Percentiles rank a stretch among this genome's conserved stretches.
These are phyloP conservation scores for Rossbeevera mucosa DNA, from an alignment of 768 basidiomycete species.

Conservation along the genomic window DNA sequence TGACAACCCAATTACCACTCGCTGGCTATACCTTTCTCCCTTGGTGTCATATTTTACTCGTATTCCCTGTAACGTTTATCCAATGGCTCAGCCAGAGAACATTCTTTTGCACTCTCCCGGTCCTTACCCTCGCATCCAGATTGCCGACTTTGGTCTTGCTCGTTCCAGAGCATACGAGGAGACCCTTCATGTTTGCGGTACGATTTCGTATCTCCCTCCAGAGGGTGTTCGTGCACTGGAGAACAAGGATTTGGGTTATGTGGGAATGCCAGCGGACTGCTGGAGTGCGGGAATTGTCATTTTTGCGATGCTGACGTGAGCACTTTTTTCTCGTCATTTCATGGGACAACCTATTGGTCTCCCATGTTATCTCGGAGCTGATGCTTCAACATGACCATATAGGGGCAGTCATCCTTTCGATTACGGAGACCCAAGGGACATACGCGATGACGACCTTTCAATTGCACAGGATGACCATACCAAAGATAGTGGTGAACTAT, in stretches of 20 bases:
- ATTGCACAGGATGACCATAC: constrained; percentile 18
- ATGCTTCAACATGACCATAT: constrained; percentile 3
- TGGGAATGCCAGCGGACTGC: constrained; percentile 84
- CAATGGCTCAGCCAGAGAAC: constrained; percentile 64
- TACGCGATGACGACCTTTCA: constrained; percentile 6
- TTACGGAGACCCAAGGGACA: constrained; percentile 37
- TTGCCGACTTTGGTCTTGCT: constrained; percentile 86
- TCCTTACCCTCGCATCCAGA: constrained; percentile 76
- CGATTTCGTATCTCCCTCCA: constrained; percentile 79
- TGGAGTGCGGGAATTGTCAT: constrained; percentile 84
- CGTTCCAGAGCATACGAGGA: constrained; percentile 74
- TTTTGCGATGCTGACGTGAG: constrained; percentile 81
- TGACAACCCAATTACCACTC: not conserved
- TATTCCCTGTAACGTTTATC: not conserved
- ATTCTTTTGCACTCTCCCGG: constrained; percentile 76
- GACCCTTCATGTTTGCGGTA: constrained; percentile 85
- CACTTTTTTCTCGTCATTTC: constrained; percentile 13
- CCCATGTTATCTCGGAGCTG: constrained; percentile 2
- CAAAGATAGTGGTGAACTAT: constrained; percentile 34
- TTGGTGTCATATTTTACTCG: not conserved
- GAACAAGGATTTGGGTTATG: constrained; percentile 65
- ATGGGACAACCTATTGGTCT: not conserved
- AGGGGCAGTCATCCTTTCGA: constrained; percentile 82
- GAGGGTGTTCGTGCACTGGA: constrained; percentile 81
- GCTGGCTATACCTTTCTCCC: not conserved